These are phyloP conservation scores for Neurospora pannonica DNA, from an alignment of 495 filamentous ascomycete genomes.

Conservation along the genomic window DNA sequence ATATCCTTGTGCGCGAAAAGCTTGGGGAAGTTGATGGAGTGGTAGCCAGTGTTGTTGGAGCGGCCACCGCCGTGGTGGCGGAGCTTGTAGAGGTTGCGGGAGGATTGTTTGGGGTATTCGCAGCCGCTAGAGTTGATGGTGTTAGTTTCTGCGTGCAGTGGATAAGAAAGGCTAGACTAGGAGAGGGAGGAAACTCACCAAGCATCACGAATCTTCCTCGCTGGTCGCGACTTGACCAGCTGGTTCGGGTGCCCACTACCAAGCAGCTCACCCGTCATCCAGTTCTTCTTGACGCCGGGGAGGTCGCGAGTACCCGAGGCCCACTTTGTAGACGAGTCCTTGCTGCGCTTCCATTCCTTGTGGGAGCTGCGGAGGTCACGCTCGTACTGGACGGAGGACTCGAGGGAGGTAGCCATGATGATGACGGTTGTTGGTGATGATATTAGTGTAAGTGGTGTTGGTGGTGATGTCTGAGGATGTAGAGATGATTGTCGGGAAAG, in stretches of 20 bases:
- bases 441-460: background rate
- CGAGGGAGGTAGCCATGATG: slow-evolving; percentile 12
- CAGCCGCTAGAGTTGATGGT: background rate
- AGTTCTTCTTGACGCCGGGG: slow-evolving; percentile 13
- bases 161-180: too few species aligned
- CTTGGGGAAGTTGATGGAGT: slow-evolving; percentile 31
- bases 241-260: slow-evolving; percentile 10
- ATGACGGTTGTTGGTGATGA: background rate
- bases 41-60: slow-evolving; percentile 11
- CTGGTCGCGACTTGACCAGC: slow-evolving; percentile 23
- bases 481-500: background rate
- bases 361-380: slow-evolving; percentile 36
- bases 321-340: slow-evolving; percentile 35
- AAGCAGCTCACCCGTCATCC: slow-evolving; percentile 1
- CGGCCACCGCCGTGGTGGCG: slow-evolving; percentile 1
- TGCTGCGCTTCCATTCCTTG: slow-evolving; percentile 34
- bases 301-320: slow-evolving; percentile 20
- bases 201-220: slow-evolving; percentile 5
- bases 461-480: background rate
- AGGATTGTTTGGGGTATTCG: background rate
- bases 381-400: slow-evolving; percentile 15
- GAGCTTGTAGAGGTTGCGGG: background rate
- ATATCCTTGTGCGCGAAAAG: slow-evolving; percentile 23
- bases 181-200: background rate
- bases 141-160: background rate